A percentile compares a stretch with the other conserved stretches of the same genome.
Evolutionary conservation across 2,329 filamentous ascomycete species (phyloP).

Genomic region (Metarhizium robertsii): DNA sequence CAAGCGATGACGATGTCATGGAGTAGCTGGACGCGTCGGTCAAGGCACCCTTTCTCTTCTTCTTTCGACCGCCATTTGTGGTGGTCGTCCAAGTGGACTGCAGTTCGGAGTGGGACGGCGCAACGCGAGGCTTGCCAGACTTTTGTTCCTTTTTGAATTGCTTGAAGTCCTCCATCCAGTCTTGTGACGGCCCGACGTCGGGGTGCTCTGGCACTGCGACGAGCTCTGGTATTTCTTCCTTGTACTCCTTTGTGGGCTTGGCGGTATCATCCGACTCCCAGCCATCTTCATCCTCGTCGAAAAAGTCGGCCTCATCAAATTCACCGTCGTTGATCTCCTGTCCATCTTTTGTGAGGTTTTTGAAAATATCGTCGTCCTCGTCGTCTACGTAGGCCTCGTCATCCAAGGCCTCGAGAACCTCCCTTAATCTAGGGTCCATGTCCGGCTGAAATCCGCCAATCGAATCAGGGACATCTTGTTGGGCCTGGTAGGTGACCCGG

Average conservation of each 20-base stretch:
- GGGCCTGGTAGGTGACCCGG: slow-evolving; percentile 75
- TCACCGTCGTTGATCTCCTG: slow-evolving; percentile 70
- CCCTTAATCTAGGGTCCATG: slow-evolving; percentile 88
- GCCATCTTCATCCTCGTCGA: slow-evolving; percentile 60
- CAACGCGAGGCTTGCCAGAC: slow-evolving; percentile 28
- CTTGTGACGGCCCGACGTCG: slow-evolving; percentile 58
- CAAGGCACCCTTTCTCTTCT: slow-evolving; percentile 92
- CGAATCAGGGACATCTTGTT: slow-evolving; percentile 85
- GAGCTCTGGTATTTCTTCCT: slow-evolving; percentile 38
- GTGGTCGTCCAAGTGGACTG: slow-evolving; percentile 68
- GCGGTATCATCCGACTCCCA: slow-evolving; percentile 95
- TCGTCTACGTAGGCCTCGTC: slow-evolving; percentile 91
- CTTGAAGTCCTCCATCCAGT: slow-evolving; percentile 88
- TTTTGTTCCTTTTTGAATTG: slow-evolving; percentile 84
- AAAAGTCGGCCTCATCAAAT: slow-evolving; percentile 59
- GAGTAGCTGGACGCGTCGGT: slow-evolving; percentile 82
- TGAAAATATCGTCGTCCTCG: slow-evolving; percentile 82
- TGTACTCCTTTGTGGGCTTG: slow-evolving; percentile 57
- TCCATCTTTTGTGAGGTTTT: slow-evolving; percentile 57
- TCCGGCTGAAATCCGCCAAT: slow-evolving; percentile 93
- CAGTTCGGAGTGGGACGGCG: slow-evolving; percentile 48
- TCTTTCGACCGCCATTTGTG: slow-evolving; percentile 68
- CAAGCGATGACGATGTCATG: slow-evolving; percentile 82
- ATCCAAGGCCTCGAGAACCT: slow-evolving; percentile 86
- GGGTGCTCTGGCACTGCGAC: slow-evolving; percentile 37